Evolutionary conservation across 2,329 filamentous ascomycete genomes (phyloP), one percentile per base, ranked within the genome.

Genomic region (Colletotrichum incanum): DNA sequence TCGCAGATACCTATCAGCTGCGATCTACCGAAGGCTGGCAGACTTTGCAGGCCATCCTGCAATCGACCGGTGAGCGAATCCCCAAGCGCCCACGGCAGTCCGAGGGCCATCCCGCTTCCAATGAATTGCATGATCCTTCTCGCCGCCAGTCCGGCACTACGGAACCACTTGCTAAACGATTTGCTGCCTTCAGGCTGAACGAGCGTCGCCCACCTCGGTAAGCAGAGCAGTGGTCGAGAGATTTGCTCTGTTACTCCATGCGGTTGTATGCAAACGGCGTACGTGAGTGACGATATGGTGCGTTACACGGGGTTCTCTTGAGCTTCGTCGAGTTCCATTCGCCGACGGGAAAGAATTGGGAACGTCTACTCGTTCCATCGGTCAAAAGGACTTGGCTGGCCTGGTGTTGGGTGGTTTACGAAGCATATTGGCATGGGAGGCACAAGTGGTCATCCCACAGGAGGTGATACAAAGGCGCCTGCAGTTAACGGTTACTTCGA

Each of bases 61-160:
- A 96, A 91, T 93, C 95, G 91, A 95, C 94, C 89, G 94, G 95
- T 97, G 95, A 98, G 93, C 93, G 93, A 91, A 91, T 93, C 90
- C 92, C 92, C 84, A 97, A 96, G 89, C 93, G 90, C 80, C 83
- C 80, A 80, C 85, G 84, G 79, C 81, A 82, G 76, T 78, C 80
- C 78, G 81, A 80, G 80, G 83, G 76, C 76, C 78, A 79, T 74
- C 78, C 76, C 76, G 77, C 72, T 71, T 73, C 76, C 76, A 77
- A 74, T 67, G 59, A 72, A 50, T 26, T 75, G 71, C 75, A 56
- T 70, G 67, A 72, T 71, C 63, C 77, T 66, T 75, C 73, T 73
- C 75, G 76, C 75, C 75, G 75, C 70, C 76, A 76, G 76, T 80
- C 81, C 72, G 45, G 74, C 49, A 75, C 77, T 65, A 81, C 83